Evolutionary conservation across 2,329 filamentous ascomycete genomes (phyloP), one percentile per base, ranked within the genome.

Genomic region (Fusarium succisae): DNA sequence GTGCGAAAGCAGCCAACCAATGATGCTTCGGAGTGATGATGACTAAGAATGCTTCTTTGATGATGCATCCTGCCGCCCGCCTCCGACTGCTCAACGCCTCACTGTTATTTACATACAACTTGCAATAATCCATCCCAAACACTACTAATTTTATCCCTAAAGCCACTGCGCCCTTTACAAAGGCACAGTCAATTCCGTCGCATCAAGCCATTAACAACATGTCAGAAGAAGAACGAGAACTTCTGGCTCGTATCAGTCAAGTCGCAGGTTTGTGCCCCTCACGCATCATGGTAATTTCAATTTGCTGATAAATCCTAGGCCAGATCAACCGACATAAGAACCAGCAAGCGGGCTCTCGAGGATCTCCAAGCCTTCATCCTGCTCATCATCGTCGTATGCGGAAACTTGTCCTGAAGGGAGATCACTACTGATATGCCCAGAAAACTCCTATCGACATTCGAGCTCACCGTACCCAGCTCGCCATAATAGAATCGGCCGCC

Each of bases 241-340:
- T 90, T 72, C 81, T 89, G 77, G 87, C 86, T 59, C 84, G 84
- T 73, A 91, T 91, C 79, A 82, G 85, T 77, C 84, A 84, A 47
- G 80, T 89, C 59, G 86, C 88, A 65, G 85, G 87, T 87, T 80
- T 50, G 82, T 79, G 51, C 60, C 60, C 65, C 70, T 43, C 20
- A 24, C 60, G 44, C 37, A 53, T 69, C 58, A 63, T 69, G 41
- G 61, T 47, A 32, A 32, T 39, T 59, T 32, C 63, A 74, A 50
- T 66, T 58, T 63, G 78, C 72, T 83, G 60, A 80, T 68, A 45
- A 66, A 48, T 48, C 30, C 15, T 73, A 94, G 93, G 92, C 75
- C 92, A 93, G 82, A 96, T 96, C 80, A 95, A 95, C 80, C 90
- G 91, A 59, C 91, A 93, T 84, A 95, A 93, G 81, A 93, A 89